Conservation (phyloP, 441 rosid genomes). For the Gossypium gossypioides region DNA sequence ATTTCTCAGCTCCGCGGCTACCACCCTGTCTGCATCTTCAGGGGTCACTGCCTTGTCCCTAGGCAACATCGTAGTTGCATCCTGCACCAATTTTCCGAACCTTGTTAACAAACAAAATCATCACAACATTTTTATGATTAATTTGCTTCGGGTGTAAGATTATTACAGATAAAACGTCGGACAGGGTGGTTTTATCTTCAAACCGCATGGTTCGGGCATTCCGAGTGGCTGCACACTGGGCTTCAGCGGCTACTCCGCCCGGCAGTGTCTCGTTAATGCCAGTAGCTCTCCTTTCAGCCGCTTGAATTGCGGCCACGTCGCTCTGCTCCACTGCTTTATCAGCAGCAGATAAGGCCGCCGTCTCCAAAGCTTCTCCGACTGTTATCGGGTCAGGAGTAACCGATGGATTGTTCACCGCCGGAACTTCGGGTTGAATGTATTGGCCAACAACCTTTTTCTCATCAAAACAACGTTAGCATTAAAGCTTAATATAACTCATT, state of each 20-base stretch:
- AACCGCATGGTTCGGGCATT: constrained; percentile 19
- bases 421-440: constrained; percentile 18
- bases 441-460: constrained; percentile 25
- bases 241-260: constrained; percentile 37
- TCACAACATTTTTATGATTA: too few relatives aligned
- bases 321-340: constrained; percentile 42
- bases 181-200: constrained; percentile 31
- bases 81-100: constrained; percentile 18
- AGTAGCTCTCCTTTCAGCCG: constrained; percentile 46
- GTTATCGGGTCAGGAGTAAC: constrained; percentile 21
- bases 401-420: constrained; percentile 9
- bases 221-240: constrained; percentile 32
- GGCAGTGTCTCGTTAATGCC: constrained; percentile 22
- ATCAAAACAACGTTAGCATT: background rate
- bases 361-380: constrained; percentile 51
- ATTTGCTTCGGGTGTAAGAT: background rate
- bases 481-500: too few relatives aligned
- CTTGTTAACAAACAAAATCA: background rate
- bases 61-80: constrained; percentile 28
- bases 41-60: constrained; percentile 35
- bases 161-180: constrained; percentile 31
- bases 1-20: constrained; percentile 38
- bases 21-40: constrained; percentile 45
- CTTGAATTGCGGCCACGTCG: constrained; percentile 47
- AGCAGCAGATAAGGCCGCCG: constrained; percentile 32